Conservation (phyloP, 2,329 filamentous ascomycete genomes). For the Fusarium sp. region DNA sequence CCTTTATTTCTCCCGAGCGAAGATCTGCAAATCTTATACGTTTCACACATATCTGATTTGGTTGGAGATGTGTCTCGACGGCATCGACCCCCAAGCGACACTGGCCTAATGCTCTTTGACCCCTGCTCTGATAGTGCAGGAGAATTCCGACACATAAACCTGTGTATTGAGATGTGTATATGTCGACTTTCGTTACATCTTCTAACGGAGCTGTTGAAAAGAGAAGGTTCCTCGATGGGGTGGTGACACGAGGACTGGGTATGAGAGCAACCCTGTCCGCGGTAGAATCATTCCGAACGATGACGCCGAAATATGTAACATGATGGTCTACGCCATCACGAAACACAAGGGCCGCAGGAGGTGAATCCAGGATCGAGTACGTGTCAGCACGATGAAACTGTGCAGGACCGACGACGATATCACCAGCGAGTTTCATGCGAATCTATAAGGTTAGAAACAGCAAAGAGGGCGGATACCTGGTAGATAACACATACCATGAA, state of each 20-base stretch:
- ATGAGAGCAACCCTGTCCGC: background rate
- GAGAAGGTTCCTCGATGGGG: background rate
- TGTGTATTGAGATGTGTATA: background rate
- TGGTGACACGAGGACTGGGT: background rate
- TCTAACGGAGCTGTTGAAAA: background rate
- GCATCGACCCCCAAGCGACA: background rate
- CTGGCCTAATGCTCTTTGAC: background rate
- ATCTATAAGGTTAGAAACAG: background rate
- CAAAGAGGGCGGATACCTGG: background rate
- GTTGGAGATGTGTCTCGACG: background rate
- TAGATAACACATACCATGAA: conserved; percentile 1
- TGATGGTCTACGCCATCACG: background rate
- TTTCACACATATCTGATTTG: background rate
- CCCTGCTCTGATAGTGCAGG: background rate
- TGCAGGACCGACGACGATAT: background rate
- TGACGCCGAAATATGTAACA: background rate
- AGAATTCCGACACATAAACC: background rate
- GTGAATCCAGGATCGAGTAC: background rate
- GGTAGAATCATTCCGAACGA: background rate
- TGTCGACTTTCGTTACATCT: background rate
- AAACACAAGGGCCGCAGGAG: background rate
- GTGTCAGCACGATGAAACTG: background rate
- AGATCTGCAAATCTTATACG: background rate
- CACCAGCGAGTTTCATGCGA: background rate
- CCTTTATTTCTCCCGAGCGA: background rate